A percentile compares a stretch with the other conserved stretches of the same genome.
Conservation (phyloP, 2,329 filamentous ascomycete species). For the Plectosphaerella cucumerina region DNA sequence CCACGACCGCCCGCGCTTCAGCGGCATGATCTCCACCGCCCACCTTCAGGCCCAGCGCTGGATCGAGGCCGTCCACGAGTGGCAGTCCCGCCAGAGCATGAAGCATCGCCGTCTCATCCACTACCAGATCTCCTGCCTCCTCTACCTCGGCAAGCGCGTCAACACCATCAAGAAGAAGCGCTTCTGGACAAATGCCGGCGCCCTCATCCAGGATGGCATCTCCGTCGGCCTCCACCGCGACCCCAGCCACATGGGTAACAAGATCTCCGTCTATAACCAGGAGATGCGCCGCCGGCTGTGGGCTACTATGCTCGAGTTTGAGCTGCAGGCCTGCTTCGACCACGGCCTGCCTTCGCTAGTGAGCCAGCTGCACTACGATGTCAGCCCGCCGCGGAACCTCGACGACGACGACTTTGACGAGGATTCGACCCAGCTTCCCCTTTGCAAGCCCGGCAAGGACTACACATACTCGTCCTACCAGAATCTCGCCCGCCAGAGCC, state of each 20-base stretch:
- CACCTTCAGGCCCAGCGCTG: slow-evolving; percentile 51
- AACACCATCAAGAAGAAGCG: slow-evolving; percentile 63
- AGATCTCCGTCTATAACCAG: slow-evolving; percentile 55
- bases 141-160: slow-evolving; percentile 58
- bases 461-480: slow-evolving; percentile 59
- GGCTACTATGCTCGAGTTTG: slow-evolving; percentile 58
- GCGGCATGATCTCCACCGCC: slow-evolving; percentile 54
- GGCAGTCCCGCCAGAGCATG: slow-evolving; percentile 52
- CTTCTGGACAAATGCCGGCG: slow-evolving; percentile 55
- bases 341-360: slow-evolving; percentile 55
- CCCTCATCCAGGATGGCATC: slow-evolving; percentile 53
- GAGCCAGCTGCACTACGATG: slow-evolving; percentile 52
- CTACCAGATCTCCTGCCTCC: slow-evolving; percentile 55
- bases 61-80: slow-evolving; percentile 52
- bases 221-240: slow-evolving; percentile 57
- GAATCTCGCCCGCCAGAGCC: slow-evolving; percentile 51
- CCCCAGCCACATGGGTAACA: slow-evolving; percentile 49
- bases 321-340: slow-evolving; percentile 58
- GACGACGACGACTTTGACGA: slow-evolving; percentile 56
- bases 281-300: slow-evolving; percentile 59
- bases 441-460: slow-evolving; percentile 44
- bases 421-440: slow-evolving; percentile 44
- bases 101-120: slow-evolving; percentile 58
- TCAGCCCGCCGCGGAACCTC: slow-evolving; percentile 51
- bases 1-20: slow-evolving; percentile 47